Conservation (phyloP, 2,329 filamentous ascomycete genomes). For the Colletotrichum melonis region DNA sequence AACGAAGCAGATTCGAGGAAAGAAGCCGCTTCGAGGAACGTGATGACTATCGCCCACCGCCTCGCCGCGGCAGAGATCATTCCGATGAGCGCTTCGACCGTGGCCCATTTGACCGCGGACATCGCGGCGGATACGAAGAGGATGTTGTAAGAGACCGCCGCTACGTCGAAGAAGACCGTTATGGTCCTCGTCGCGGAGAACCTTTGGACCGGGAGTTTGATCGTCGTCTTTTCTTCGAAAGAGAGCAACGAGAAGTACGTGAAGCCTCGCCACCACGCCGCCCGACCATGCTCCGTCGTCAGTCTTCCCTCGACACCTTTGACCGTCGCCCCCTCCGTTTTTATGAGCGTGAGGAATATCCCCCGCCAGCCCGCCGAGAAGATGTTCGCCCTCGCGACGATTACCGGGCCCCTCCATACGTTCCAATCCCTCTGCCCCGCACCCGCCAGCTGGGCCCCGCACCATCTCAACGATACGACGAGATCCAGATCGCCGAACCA, state of each 20-base stretch:
- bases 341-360: constrained; percentile 70
- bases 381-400: constrained; percentile 62
- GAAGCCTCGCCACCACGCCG: constrained; percentile 65
- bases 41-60: constrained; percentile 39
- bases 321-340: constrained; percentile 75
- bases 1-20: constrained; percentile 54
- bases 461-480: constrained; percentile 69
- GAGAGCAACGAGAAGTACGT: constrained; percentile 63
- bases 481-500: constrained; percentile 75
- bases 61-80: constrained; percentile 54
- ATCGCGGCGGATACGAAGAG: constrained; percentile 58
- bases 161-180: constrained; percentile 66
- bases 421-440: constrained; percentile 77
- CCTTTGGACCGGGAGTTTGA: constrained; percentile 56
- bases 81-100: constrained; percentile 64
- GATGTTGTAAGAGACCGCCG: constrained; percentile 60
- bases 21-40: constrained; percentile 33
- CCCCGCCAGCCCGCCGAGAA: constrained; percentile 64
- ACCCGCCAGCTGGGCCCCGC: constrained; percentile 68
- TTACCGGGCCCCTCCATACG: constrained; percentile 62
- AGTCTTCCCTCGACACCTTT: constrained; percentile 91
- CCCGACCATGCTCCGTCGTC: constrained; percentile 79
- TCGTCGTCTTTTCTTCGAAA: constrained; percentile 66
- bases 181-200: constrained; percentile 47
- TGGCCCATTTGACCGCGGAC: constrained; percentile 43